Evolutionary conservation across 2,329 filamentous ascomycete species (phyloP).

Genomic region (Myriosclerotinia scirpicola): DNA sequence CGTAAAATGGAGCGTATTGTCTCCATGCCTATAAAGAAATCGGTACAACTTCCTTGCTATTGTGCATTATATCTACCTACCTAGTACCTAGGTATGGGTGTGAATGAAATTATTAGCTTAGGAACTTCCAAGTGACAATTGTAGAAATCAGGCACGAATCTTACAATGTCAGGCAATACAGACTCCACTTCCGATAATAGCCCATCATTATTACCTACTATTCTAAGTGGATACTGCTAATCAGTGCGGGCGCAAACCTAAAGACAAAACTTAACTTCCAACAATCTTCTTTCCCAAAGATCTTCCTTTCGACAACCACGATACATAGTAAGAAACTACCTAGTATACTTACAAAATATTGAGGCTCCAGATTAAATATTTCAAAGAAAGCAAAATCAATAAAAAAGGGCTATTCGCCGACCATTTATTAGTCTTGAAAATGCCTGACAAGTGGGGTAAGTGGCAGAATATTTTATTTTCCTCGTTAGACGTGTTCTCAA

Average conservation of each 20-base stretch:
- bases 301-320: constrained; percentile 1
- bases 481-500: neutral
- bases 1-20: neutral
- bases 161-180: neutral
- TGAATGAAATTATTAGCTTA: too few species aligned
- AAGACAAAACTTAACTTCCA: constrained; percentile 9
- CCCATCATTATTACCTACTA: too few species aligned
- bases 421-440: constrained; percentile 29
- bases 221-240: neutral
- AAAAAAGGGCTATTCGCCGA: neutral
- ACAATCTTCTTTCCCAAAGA: constrained; percentile 3
- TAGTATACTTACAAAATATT: neutral
- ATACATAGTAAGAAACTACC: neutral
- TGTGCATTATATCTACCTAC: neutral
- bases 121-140: too few species aligned
- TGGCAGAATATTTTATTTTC: constrained; percentile 31
- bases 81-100: neutral
- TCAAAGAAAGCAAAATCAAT: neutral
- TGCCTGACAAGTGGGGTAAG: constrained; percentile 43
- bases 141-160: constrained; percentile 1
- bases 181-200: neutral
- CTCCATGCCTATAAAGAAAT: neutral
- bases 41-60: neutral
- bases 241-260: constrained; percentile 24
- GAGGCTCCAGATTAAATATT: neutral